phyloP scores from a whole-genome alignment of 2,329 filamentous ascomycete genomes.

The Akanthomyces lecanii region DNA sequence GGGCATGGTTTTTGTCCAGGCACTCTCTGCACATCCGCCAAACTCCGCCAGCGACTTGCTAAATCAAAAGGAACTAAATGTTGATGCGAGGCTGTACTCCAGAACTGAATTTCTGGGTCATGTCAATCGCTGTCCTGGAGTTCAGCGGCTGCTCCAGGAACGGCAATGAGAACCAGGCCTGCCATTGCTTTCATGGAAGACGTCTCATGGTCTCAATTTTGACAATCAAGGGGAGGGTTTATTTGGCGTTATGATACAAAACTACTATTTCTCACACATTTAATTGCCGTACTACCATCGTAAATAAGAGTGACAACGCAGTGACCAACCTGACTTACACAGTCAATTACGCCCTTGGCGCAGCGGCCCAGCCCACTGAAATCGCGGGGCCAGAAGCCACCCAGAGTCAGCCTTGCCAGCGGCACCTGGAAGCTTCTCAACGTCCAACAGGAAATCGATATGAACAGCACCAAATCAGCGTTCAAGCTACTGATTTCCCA shows the following conservation, averaged over 20 bases:
- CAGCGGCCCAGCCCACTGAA: not conserved
- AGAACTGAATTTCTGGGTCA: not conserved
- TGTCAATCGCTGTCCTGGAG: not conserved
- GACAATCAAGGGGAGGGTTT: no score
- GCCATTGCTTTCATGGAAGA: not conserved
- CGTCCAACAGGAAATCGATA: not conserved
- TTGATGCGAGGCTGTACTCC: not conserved
- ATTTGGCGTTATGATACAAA: no score
- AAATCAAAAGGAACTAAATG: not conserved
- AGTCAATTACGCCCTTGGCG: no score
- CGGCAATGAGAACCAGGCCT: not conserved
- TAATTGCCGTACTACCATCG: not conserved
- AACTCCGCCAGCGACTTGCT: no score
- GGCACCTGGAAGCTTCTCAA: slow-evolving; percentile 3
- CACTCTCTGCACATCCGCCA: no score
- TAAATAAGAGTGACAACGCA: not conserved
- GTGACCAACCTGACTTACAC: not conserved
- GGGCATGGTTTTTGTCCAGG: no score
- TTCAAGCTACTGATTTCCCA: not conserved
- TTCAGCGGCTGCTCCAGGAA: not conserved
- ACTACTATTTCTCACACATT: no score
- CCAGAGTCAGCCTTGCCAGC: not conserved
- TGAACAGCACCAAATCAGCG: not conserved
- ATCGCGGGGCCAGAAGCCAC: not conserved
- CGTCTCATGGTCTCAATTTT: no score